Evolutionary conservation across 495 filamentous ascomycete species (phyloP), one percentile per base, ranked within the genome.

Genomic region (Trichoderma orchidacearum): DNA sequence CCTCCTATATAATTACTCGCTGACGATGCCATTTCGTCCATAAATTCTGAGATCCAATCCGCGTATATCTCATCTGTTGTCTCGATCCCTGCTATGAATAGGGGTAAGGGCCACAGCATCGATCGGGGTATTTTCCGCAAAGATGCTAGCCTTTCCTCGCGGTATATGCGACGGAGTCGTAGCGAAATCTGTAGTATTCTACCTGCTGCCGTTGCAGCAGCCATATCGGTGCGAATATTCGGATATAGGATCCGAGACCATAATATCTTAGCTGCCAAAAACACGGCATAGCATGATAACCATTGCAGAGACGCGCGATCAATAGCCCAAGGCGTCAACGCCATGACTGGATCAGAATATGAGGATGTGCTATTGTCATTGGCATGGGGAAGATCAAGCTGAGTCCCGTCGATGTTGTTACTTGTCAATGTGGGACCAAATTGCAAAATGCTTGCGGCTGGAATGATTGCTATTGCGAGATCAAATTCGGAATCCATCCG

Each of bases 51-150:
- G 9, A 61, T 59, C 65, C 65, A 66, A 36, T 68, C 65, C 5
- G 64, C 62, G 35, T 63, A 57, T n/a, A 68, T 60, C 53, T 64
- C 65, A 41, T 68, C 65, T 9, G 54, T 55, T 15, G 62, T 60
- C 59, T 64, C 65, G 13, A 68, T 63, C 25, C 65, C 62, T 5
- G 65, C 64, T 9, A 66, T 59, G 53, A 64, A 64, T 3, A 68
- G 21, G 7, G 65, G 62, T n/a, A 68, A 57, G 23, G 63, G 63
- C 65, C 65, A 68, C 3, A 64, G 29, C 55, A 59, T 58, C 17
- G 54, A 52, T 17, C 35, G 35, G 2, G 59, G 51, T 29, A 57
- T 21, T 30, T 53, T 52, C 15, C 51, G 27, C 9, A 32, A 32
- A 13, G 58, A 38, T 12, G 45, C 25, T 29, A 58, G 27, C n/a